A percentile compares a stretch with the other conserved stretches of the same genome.
phyloP scores from a whole-genome alignment of 2,329 filamentous ascomycete species.

The Neodidymelliopsis sp. region DNA sequence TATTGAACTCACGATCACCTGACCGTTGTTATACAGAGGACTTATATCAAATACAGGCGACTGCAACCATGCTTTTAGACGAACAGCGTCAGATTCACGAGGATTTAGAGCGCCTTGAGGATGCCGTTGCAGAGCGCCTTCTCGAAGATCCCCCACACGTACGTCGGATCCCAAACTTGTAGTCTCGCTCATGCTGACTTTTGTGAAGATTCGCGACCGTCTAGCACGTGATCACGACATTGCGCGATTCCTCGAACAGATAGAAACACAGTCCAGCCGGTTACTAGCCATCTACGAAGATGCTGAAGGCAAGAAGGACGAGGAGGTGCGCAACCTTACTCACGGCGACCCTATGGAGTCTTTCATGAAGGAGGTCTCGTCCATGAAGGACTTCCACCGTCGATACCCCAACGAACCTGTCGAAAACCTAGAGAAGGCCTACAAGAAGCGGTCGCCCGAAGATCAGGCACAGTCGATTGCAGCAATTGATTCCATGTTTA shows the following conservation, averaged over 20 bases:
- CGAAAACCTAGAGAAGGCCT: slow-evolving; percentile 92
- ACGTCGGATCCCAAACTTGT: slow-evolving; percentile 47
- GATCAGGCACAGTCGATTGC: slow-evolving; percentile 68
- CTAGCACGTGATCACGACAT: slow-evolving; percentile 93
- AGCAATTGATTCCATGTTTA: slow-evolving; percentile 90
- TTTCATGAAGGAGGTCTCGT: slow-evolving; percentile 84
- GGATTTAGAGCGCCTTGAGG: slow-evolving; percentile 94
- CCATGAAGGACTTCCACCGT: slow-evolving; percentile 86
- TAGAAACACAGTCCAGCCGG: slow-evolving; percentile 83
- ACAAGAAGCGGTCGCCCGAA: slow-evolving; percentile 73
- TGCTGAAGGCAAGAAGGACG: slow-evolving; percentile 71
- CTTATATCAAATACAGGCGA: slow-evolving; percentile 32
- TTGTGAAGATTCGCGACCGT: slow-evolving; percentile 80
- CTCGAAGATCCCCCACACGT: slow-evolving; percentile 89
- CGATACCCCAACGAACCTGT: slow-evolving; percentile 93
- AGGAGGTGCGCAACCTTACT: slow-evolving; percentile 84
- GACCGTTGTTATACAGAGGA: slow-evolving; percentile 19
- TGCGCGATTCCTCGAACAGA: slow-evolving; percentile 82
- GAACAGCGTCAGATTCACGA: slow-evolving; percentile 94
- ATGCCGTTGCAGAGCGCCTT: slow-evolving; percentile 88
- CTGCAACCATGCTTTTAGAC: slow-evolving; percentile 76
- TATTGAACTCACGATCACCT: slow-evolving; percentile 26
- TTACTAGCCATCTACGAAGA: slow-evolving; percentile 87
- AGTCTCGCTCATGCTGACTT: slow-evolving; percentile 8
- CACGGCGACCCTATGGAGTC: slow-evolving; percentile 87